Base-by-base conservation (phyloP, 371 early-diverging fungal genomes). In the Dichotomocladium elegans region DNA sequence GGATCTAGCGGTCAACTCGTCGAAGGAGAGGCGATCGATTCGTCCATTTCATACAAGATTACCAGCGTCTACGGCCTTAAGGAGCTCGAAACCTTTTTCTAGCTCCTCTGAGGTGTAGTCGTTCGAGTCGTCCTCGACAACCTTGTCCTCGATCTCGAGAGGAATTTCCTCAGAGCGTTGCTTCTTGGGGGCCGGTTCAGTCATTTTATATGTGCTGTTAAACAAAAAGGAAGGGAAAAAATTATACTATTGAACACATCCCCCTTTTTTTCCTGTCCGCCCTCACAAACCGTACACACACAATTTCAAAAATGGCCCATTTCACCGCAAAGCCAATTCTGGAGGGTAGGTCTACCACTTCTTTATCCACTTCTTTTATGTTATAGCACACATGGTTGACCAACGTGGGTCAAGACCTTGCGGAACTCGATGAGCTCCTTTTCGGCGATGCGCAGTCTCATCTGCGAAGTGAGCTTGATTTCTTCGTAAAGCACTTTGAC, bases 11-110 rank as follows among this genome's bases (percentile, higher is more conserved):
- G 26, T 15, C n/a, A 17, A 33, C 8, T 34, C 28, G 17, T 30
- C 10, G n/a, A 30, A 26, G 21, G 29, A 3, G 11, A 5, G 4
- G 46, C 27, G 9, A 19, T 9, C 15, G 42, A 19, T 31, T 2
- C 6, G 43, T 46, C 55, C n/a, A n/a, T n/a, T n/a, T n/a, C n/a
- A n/a, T 69, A 68, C 77, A 25, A 74, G 61, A 64, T 77, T 67
- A 43, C 70, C 68, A 22, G 58, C 66, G 29, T 55, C 50, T 29
- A 77, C 65, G 35, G 74, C 72, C 21, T 52, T 51, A 26, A 77
- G 55, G 14, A 77, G 56, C 17, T 56, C 63, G 26, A 53, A 33
- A 17, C 77, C 77, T 21, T 64, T 45, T 31, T 58, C 48, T 17
- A 70, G 43, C 19, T 77, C 77, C 49, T 72, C 66, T 24, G 54